Evolutionary conservation across 2,329 filamentous ascomycete genomes (phyloP), one percentile per base, ranked within the genome.

Genomic region (Colletotrichum coccodes): DNA sequence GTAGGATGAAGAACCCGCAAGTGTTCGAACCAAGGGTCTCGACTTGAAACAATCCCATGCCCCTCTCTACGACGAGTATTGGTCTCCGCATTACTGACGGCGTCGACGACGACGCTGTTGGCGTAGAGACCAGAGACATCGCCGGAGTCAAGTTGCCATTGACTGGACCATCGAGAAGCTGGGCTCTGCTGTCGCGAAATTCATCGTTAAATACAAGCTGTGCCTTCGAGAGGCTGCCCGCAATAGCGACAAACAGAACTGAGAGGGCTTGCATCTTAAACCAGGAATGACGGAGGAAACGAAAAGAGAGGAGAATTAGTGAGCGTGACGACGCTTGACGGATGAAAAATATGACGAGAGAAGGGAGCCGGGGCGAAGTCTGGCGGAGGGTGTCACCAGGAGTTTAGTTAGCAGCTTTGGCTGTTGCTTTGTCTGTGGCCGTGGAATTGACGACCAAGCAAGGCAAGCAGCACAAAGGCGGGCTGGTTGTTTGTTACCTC

Each of bases 11-110:
- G 53, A 54, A 68, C 7, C 65, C 65, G 38, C 65, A 68, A 34
- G 92, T 95, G 70, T 89, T 91, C 61, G 91, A 85, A 64, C 92
- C 92, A 4, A 59, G 5, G 21, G 56, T 46, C 1, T 26, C 56
- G 9, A 44, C 40, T 9, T 59, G 34, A 26, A 18, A 21, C 7
- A 32, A 12, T 5, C 8, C 2, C 23, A 12, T 4, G 36, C n/a
- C 16, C 56, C 56, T 59, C 42, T 36, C 32, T 6, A 6, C 14
- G 16, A 59, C 16, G 40, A 34, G 5, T 12, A 5, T 8, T 5
- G 56, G 44, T 9, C 47, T 53, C n/a, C 12, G 21, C 8, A n/a
- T 47, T 32, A 34, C 18, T 12, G 8, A 11, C 14, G 56, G 42
- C 14, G n/a, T 34, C 21, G 7, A 23, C 14, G 6, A 16, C 14